Evolutionary conservation across 805 yeast genomes (phyloP), one percentile per base, ranked within the genome.

Genomic region (Tetrapisispora nanseiensis): DNA sequence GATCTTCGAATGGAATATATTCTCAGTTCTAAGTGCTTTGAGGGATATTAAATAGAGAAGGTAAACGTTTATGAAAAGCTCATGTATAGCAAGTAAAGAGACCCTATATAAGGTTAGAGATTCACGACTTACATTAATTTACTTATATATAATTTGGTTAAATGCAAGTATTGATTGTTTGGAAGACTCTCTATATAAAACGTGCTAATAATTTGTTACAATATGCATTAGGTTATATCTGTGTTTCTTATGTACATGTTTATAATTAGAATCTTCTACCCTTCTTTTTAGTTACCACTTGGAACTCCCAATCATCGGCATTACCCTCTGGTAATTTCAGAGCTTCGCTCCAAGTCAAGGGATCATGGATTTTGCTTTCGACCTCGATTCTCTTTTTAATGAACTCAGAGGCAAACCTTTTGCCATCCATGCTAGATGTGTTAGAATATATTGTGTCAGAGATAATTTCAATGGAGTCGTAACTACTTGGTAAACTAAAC

Each of bases 381-480:
- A 86, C 89, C 39, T 68, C 72, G 46, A 72, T 73, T 56, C 92
- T 80, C 57, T 83, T 78, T 63, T 80, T 82, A 57, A 82, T 70
- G 60, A 92, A 92, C 57, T 92, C 98, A 43, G 74, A 75, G 0
- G 98, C 95, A 68, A 89, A 90, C 50, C 95, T 73, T 58, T 95
- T 79, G 20, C 97, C 97, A 61, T 92, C 96, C 83, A 90, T 80
- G 1, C 89, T 82, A 3, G 89, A 75, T 32, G 95, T 82, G 46
- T 86, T 83, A 21, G 92, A 79, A 66, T 86, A 87, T 45, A 90
- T 78, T 11, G 96, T 86, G 56, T 90, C 98, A 2, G 95, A 82
- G 57, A 90, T 87, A 59, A 90, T 84, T 59, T 81, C 95, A 38
- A 73, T 70, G 0, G 95, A 77, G 51, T 86, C 95, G 6, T 71